These are phyloP conservation scores for Fagus crenata DNA, from an alignment of 306 rosid species.

Conservation along the genomic window DNA sequence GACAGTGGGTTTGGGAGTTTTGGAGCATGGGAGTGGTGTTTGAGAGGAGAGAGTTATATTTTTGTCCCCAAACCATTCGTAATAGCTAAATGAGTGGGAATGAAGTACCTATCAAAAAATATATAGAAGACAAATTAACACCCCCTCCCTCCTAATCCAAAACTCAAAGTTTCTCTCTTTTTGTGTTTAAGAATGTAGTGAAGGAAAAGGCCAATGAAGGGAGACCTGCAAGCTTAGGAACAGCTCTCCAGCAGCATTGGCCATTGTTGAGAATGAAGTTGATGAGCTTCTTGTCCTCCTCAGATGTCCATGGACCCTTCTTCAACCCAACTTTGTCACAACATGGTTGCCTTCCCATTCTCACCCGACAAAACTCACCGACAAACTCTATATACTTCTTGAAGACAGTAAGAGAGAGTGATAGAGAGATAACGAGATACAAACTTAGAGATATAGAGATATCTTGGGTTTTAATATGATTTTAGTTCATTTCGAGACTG, in stretches of 20 bases:
- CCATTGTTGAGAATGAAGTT: too few relatives aligned
- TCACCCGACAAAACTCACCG: background rate
- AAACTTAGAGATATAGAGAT: constrained; percentile 22
- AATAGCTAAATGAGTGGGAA: too few relatives aligned
- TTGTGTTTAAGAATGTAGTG: background rate
- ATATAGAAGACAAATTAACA: background rate
- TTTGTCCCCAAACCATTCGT: too few relatives aligned
- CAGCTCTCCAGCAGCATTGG: constrained; percentile 98
- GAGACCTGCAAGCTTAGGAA: constrained; percentile 90
- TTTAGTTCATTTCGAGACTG: too few relatives aligned
- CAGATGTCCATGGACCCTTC: constrained; percentile 91
- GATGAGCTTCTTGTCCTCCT: constrained; percentile 92
- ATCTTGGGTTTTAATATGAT: background rate
- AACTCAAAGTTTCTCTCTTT: constrained; percentile 7
- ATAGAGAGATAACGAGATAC: background rate
- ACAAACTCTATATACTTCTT: background rate
- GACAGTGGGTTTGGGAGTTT: too few relatives aligned
- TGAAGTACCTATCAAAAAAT: too few relatives aligned
- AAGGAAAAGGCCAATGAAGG: constrained; percentile 1
- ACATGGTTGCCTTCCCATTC: constrained; percentile 97
- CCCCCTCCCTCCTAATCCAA: background rate
- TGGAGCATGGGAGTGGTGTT: too few relatives aligned
- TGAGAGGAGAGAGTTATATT: too few relatives aligned
- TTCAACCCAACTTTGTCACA: constrained; percentile 98
- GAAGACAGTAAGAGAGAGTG: background rate